These are phyloP conservation scores for Mycosarcoma maydis DNA, from an alignment of 1,284 basidiomycete species.

Conservation along the genomic window DNA sequence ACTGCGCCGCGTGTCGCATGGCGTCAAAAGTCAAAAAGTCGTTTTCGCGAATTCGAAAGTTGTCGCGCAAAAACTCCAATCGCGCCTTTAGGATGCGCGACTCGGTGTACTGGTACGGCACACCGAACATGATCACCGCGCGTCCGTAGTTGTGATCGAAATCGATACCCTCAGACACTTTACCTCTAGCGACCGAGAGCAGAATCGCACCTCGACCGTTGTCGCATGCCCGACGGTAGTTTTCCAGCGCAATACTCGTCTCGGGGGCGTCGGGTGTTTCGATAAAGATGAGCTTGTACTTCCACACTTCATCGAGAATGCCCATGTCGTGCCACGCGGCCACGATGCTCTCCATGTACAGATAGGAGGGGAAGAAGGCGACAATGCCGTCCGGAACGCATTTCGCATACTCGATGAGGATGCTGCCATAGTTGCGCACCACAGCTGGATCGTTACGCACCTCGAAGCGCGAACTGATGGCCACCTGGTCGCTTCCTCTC, in stretches of 20 bases:
- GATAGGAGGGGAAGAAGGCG: slow-evolving; percentile 98
- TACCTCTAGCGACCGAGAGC: slow-evolving; percentile 95
- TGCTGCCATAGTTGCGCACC: slow-evolving; percentile 97
- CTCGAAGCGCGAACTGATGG: slow-evolving; percentile 98
- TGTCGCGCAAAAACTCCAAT: slow-evolving; percentile 96
- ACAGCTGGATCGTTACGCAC: slow-evolving; percentile 99
- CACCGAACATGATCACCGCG: slow-evolving; percentile 99
- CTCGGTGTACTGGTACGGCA: slow-evolving; percentile 99
- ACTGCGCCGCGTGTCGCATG: slow-evolving; percentile 99
- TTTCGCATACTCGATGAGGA: slow-evolving; percentile 96
- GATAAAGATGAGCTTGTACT: slow-evolving; percentile 98
- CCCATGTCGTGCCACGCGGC: slow-evolving; percentile 99
- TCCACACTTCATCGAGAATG: slow-evolving; percentile 99
- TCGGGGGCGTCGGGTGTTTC: slow-evolving; percentile 99
- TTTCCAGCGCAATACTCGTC: slow-evolving; percentile 96
- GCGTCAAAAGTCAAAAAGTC: slow-evolving; percentile 99
- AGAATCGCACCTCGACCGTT: slow-evolving; percentile 97
- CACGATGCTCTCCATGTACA: slow-evolving; percentile 99
- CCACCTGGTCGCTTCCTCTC: slow-evolving; percentile 96
- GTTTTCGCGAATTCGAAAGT: slow-evolving; percentile 96
- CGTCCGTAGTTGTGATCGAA: slow-evolving; percentile 97
- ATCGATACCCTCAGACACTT: slow-evolving; percentile 99
- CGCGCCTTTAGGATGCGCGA: slow-evolving; percentile 96
- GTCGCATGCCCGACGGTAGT: slow-evolving; percentile 96
- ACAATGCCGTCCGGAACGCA: slow-evolving; percentile 99